phyloP scores from a whole-genome alignment of 441 rosid genomes.

The Arabidopsis lyrata region DNA sequence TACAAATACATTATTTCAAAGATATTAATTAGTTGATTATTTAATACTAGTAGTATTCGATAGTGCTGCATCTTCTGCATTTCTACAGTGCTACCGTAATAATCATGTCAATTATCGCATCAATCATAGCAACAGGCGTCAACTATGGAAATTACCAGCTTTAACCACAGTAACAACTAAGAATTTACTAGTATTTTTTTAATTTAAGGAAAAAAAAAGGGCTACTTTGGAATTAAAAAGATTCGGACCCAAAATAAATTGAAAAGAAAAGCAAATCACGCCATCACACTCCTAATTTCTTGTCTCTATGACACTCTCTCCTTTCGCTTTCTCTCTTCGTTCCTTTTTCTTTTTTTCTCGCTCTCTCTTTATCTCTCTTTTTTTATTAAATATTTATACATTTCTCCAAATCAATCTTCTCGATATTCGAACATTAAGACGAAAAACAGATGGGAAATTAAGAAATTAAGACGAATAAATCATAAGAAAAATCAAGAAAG shows the following conservation, averaged over 20 bases:
- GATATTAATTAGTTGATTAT: too few species aligned
- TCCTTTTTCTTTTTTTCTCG: slow-evolving; percentile 3
- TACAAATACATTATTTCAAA: too few species aligned
- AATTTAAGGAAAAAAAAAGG: neutral
- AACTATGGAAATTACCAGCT: slow-evolving; percentile 23
- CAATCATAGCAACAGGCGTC: slow-evolving; percentile 36
- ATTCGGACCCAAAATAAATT: slow-evolving; percentile 12
- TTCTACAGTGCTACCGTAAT: slow-evolving; percentile 26
- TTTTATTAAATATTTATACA: neutral
- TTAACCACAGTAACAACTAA: slow-evolving; percentile 17
- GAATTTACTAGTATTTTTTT: neutral
- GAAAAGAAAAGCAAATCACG: neutral
- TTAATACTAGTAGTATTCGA: too few species aligned
- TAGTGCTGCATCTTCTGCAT: neutral
- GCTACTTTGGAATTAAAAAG: slow-evolving; percentile 53
- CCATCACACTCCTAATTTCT: slow-evolving; percentile 28
- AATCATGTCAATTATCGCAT: slow-evolving; percentile 43
- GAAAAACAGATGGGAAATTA: neutral
- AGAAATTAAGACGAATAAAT: neutral
- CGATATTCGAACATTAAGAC: slow-evolving; percentile 16
- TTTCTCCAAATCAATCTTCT: slow-evolving; percentile 15
- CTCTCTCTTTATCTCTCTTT: slow-evolving; percentile 32
- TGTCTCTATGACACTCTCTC: slow-evolving; percentile 40
- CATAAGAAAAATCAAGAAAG: neutral
- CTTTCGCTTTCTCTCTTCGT: slow-evolving; percentile 51